Conservation (phyloP, 129 eudicot genomes). For the Ambrosia artemisiifolia region DNA sequence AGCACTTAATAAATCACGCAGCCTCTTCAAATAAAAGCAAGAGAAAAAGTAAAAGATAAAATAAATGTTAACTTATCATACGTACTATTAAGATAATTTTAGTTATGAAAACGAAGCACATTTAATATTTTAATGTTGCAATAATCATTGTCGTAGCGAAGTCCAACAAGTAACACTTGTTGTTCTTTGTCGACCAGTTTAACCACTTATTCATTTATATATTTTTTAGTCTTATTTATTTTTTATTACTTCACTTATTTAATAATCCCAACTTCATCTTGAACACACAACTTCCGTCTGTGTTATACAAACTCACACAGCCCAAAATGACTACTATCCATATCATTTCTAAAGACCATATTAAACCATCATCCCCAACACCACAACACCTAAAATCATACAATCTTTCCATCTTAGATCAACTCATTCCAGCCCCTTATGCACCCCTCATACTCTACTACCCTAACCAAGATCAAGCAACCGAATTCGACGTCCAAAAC, state of each 20-base stretch:
- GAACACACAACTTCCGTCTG: background rate
- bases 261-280: conserved; percentile 10
- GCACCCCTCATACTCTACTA: conserved; percentile 62
- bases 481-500: conserved; percentile 24
- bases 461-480: conserved; percentile 26
- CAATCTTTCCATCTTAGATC: conserved; percentile 63
- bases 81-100: too few relatives aligned
- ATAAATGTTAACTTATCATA: too few relatives aligned
- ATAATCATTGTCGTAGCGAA: too few relatives aligned
- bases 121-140: too few relatives aligned
- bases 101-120: too few relatives aligned
- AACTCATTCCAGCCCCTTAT: conserved; percentile 69
- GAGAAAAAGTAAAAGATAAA: background rate
- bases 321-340: conserved; percentile 30
- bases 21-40: background rate
- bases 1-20: too few relatives aligned
- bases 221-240: too few relatives aligned
- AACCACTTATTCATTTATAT: too few relatives aligned
- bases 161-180: too few relatives aligned
- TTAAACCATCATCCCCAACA: conserved; percentile 71
- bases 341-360: conserved; percentile 45
- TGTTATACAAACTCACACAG: background rate
- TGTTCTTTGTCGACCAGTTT: too few relatives aligned
- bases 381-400: conserved; percentile 48
- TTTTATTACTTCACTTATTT: background rate